phyloP scores from a whole-genome alignment of 2,329 filamentous ascomycete species.

The Fusarium subglutinans region DNA sequence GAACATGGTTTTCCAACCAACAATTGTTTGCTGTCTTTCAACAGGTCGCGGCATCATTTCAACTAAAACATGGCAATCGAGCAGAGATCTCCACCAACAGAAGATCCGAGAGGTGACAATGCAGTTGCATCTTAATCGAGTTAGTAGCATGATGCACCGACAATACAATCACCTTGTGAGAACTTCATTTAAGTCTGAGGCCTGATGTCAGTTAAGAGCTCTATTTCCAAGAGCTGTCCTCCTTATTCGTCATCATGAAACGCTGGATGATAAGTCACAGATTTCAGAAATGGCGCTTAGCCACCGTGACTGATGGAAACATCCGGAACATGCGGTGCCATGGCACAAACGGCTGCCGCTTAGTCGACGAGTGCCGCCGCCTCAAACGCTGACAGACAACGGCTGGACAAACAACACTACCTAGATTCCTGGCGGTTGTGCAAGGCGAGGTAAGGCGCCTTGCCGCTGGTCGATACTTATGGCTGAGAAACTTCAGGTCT shows the following conservation, averaged over 20 bases:
- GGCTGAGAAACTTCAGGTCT: background rate
- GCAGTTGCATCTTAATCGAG: background rate
- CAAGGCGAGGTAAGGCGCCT: background rate
- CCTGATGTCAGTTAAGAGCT: background rate
- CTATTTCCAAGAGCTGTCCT: background rate
- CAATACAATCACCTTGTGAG: background rate
- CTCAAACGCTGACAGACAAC: background rate
- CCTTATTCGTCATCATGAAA: conserved; percentile 1
- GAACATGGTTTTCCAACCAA: background rate
- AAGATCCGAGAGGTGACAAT: background rate
- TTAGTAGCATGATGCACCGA: background rate
- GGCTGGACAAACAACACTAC: conserved; percentile 8
- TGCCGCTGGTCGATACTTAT: background rate
- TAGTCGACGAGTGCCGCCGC: background rate
- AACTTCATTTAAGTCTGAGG: background rate
- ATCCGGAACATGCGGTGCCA: background rate
- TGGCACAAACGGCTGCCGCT: background rate
- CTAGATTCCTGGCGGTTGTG: background rate
- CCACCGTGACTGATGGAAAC: background rate
- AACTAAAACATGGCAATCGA: background rate
- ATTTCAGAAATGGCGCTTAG: background rate
- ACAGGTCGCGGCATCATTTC: background rate
- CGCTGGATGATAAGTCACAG: background rate
- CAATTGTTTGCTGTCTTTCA: background rate
- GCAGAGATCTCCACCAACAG: background rate